phyloP scores from a whole-genome alignment of 2,329 filamentous ascomycete genomes.

The Clarireedia homoeocarpa region DNA sequence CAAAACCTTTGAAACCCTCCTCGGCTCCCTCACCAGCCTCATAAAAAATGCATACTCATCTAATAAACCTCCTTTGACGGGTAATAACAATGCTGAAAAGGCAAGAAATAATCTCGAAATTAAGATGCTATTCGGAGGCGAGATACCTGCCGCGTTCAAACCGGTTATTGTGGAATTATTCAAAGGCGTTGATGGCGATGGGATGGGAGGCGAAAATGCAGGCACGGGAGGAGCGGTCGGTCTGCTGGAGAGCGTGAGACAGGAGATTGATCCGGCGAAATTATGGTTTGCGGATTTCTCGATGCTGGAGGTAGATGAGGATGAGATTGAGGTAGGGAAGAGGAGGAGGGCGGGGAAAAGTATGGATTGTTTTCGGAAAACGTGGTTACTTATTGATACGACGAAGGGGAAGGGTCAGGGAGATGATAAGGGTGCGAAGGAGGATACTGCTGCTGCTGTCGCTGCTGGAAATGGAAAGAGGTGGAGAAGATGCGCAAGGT shows the following conservation, averaged over 20 bases:
- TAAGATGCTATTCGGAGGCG: slow-evolving; percentile 27
- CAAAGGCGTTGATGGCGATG: slow-evolving; percentile 13
- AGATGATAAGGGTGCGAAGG: neutral
- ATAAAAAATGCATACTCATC: slow-evolving; percentile 25
- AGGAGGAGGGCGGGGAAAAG: slow-evolving; percentile 17
- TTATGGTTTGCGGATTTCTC: slow-evolving; percentile 30
- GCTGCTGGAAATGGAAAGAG: slow-evolving; percentile 6
- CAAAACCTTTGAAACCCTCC: slow-evolving; percentile 26
- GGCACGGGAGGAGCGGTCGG: neutral
- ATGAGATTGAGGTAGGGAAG: slow-evolving; percentile 15
- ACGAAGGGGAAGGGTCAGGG: neutral
- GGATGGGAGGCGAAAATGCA: neutral
- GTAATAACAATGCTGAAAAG: slow-evolving; percentile 16
- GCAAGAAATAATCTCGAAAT: slow-evolving; percentile 26
- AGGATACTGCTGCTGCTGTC: neutral
- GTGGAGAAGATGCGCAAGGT: slow-evolving; percentile 30
- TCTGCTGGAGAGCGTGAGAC: slow-evolving; percentile 12
- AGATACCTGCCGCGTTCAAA: slow-evolving; percentile 27
- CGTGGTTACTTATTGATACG: slow-evolving; percentile 24
- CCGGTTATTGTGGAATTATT: slow-evolving; percentile 27
- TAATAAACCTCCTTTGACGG: slow-evolving; percentile 14
- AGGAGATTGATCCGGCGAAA: slow-evolving; percentile 29
- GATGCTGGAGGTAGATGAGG: slow-evolving; percentile 27
- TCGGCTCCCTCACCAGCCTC: slow-evolving; percentile 20
- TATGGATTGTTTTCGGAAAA: slow-evolving; percentile 28